Percentiles rank a stretch among this genome's conserved stretches.
These are phyloP conservation scores for Tetrastigma voinierianum DNA, from an alignment of 164 flowering plant species.

Conservation along the genomic window DNA sequence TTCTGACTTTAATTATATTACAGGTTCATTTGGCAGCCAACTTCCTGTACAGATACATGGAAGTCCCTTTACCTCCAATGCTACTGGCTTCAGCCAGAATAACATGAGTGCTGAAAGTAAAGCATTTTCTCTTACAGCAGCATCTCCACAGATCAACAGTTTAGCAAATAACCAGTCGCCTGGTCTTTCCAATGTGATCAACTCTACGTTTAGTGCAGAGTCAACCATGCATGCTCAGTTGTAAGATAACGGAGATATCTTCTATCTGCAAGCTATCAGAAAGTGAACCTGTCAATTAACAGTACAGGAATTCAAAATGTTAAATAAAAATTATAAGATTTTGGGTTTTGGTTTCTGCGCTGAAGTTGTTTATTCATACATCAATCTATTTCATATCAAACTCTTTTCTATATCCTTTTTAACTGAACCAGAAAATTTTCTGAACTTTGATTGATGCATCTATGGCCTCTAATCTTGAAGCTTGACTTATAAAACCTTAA, in stretches of 20 bases:
- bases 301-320: neutral
- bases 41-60: slow-evolving; percentile 27
- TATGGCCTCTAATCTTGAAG: too few species aligned
- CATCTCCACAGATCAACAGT: slow-evolving; percentile 20
- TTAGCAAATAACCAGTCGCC: slow-evolving; percentile 24
- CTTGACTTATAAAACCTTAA: neutral
- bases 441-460: too few species aligned
- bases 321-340: too few species aligned
- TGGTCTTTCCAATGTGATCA: slow-evolving; percentile 6
- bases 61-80: slow-evolving; percentile 19
- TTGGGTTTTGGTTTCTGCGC: too few species aligned
- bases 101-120: slow-evolving; percentile 17
- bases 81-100: slow-evolving; percentile 20
- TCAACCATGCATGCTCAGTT: slow-evolving; percentile 11
- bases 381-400: too few species aligned
- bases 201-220: slow-evolving; percentile 13
- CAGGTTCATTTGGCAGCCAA: slow-evolving; percentile 28
- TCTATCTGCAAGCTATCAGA: neutral
- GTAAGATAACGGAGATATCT: slow-evolving; percentile 33
- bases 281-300: neutral
- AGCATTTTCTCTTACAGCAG: slow-evolving; percentile 22
- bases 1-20: slow-evolving; percentile 1
- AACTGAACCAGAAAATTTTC: too few species aligned
- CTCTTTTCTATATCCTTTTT: too few species aligned
- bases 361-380: too few species aligned